Percentiles rank a stretch among this genome's conserved stretches.
phyloP scores from a whole-genome alignment of 2,329 filamentous ascomycete genomes.

The Colletotrichum viniferum region DNA sequence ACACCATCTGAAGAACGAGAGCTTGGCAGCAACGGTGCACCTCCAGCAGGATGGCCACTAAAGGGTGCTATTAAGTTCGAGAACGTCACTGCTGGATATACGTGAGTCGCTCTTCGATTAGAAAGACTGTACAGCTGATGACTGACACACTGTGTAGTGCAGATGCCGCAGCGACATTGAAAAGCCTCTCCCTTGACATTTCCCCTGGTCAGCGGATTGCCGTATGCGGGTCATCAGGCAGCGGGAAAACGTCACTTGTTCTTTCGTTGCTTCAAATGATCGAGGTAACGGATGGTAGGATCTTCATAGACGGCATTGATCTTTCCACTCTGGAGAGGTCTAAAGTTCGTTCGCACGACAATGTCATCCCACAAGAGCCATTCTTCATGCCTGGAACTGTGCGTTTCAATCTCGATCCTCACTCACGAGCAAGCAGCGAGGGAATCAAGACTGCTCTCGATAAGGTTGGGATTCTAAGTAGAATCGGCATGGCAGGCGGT shows the following conservation, averaged over 20 bases:
- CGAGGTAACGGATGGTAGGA: slow-evolving; percentile 44
- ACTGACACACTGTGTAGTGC: background rate
- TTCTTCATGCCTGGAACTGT: slow-evolving; percentile 53
- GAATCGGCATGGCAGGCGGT: slow-evolving; percentile 41
- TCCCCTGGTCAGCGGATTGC: slow-evolving; percentile 31
- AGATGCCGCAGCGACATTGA: slow-evolving; percentile 24
- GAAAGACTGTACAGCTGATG: background rate
- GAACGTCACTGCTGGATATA: slow-evolving; percentile 31
- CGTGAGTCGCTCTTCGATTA: background rate
- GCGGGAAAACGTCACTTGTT: slow-evolving; percentile 39
- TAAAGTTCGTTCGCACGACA: slow-evolving; percentile 34
- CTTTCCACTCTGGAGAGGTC: slow-evolving; percentile 25
- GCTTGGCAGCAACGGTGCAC: background rate
- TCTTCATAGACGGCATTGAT: slow-evolving; percentile 49
- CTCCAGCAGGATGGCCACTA: slow-evolving; percentile 29
- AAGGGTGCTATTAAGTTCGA: slow-evolving; percentile 30
- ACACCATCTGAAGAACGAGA: slow-evolving; percentile 31
- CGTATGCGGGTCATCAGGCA: slow-evolving; percentile 38
- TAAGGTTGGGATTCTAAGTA: slow-evolving; percentile 48
- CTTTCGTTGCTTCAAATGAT: slow-evolving; percentile 51
- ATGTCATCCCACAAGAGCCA: slow-evolving; percentile 55
- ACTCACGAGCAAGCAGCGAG: slow-evolving; percentile 38
- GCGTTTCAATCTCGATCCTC: slow-evolving; percentile 53
- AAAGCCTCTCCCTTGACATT: slow-evolving; percentile 26
- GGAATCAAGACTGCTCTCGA: slow-evolving; percentile 48